Evolutionary conservation across 2,329 filamentous ascomycete genomes (phyloP), one percentile per base, ranked within the genome.

Genomic region (Helicocarpus griseus): DNA sequence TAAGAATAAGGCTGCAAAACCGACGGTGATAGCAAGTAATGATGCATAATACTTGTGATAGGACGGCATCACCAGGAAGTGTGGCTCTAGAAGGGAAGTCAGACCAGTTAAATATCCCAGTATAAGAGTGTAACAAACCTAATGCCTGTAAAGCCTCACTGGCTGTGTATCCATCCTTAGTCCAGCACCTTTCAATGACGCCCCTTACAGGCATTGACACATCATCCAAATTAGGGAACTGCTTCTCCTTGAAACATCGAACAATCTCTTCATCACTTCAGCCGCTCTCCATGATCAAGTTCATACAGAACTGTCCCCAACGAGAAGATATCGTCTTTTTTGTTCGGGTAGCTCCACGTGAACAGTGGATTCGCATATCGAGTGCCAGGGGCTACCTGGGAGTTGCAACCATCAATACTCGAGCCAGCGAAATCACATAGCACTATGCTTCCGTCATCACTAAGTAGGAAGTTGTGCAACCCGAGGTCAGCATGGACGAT

Each of bases 351-450:
- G 22, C 22, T 13, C 43, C n/a, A 26, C 22, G 26, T 24, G 22
- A 46, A 46, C 43, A 46, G 22, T 46, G 43, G 43, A 24, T 46
- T 46, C 19, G 43, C 14, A 17, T 46, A 46, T 29, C 43, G 19
- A 17, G 21, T 46, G n/a, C 43, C 43, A 24, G 19, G 26, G 19
- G 22, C 26, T 17, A 46, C 43, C 14, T 46, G 3, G 21, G 43
- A 31, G 19, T 17, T 26, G 21, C n/a, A 26, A 24, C 47, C 39
- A 35, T 53, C 26, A 4, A 53, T 38, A 45, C 48, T 55, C 53
- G 57, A 58, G n/a, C 57, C 57, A 35, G 53, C 48, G 38, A 59
- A 59, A 46, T 59, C 57, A 40, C 57, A 59, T 22, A 59, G 48
- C 22, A 55, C 56, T 36, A 59, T 54, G 19, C 56, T 56, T 29